phyloP scores from a whole-genome alignment of 306 rosid genomes.

The Vigna hirtella region DNA sequence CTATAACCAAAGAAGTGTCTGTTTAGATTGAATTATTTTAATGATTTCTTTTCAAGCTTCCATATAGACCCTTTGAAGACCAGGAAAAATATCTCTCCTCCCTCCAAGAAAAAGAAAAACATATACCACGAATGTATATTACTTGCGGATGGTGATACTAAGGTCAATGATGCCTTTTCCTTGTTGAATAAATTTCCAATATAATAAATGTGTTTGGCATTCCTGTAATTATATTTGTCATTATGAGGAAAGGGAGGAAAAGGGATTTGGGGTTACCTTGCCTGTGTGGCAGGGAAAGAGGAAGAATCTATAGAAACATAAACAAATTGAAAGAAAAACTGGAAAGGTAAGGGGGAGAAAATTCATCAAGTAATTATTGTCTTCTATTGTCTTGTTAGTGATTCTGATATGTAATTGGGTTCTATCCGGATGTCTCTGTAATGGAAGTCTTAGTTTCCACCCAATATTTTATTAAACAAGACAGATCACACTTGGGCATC shows the following conservation, averaged over 20 bases:
- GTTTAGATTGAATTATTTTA: background rate
- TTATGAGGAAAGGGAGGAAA: background rate
- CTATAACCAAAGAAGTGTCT: background rate
- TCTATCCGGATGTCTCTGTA: constrained; percentile 10
- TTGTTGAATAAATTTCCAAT: background rate
- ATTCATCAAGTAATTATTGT: constrained; percentile 14
- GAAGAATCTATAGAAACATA: constrained; percentile 1
- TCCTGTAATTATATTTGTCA: background rate
- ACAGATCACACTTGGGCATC: background rate
- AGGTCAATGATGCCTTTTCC: background rate
- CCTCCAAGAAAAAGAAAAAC: too few relatives aligned
- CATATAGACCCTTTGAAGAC: background rate
- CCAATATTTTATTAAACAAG: background rate
- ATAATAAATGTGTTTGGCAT: background rate
- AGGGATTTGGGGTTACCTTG: background rate
- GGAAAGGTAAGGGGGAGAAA: background rate
- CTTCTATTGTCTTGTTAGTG: background rate
- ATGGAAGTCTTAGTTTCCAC: constrained; percentile 1
- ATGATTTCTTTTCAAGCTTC: background rate
- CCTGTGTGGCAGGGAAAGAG: background rate
- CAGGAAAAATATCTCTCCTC: background rate
- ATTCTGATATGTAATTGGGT: background rate
- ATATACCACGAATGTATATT: background rate
- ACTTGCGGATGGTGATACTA: background rate
- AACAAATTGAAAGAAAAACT: constrained; percentile 2